phyloP scores from a whole-genome alignment of 106 monocot species.

The Dendrobium catenatum region DNA sequence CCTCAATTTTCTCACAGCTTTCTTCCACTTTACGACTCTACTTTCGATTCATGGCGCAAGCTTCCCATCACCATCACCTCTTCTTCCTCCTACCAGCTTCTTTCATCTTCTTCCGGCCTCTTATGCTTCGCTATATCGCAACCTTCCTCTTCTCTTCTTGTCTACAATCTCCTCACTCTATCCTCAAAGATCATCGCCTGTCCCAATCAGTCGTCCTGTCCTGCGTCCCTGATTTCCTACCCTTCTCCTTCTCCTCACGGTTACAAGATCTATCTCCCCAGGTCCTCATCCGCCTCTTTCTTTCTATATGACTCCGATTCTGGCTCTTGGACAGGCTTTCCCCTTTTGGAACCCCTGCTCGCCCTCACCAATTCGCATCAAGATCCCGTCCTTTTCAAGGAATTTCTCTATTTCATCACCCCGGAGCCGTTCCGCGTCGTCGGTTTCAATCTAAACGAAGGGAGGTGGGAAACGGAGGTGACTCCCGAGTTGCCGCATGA shows the following conservation, averaged over 20 bases:
- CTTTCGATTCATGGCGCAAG: slow-evolving; percentile 25
- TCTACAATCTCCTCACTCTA: slow-evolving; percentile 28
- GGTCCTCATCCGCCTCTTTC: slow-evolving; percentile 12
- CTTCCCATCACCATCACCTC: not conserved
- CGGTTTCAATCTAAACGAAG: slow-evolving; percentile 14
- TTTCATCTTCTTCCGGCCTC: slow-evolving; percentile 16
- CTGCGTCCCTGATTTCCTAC: slow-evolving; percentile 5
- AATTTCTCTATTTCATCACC: slow-evolving; percentile 26
- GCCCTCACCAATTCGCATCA: slow-evolving; percentile 4
- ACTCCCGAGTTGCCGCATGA: slow-evolving; percentile 13
- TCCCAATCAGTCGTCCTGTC: slow-evolving; percentile 1
- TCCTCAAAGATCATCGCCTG: slow-evolving; percentile 19
- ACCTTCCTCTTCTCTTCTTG: slow-evolving; percentile 13
- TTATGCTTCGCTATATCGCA: not conserved
- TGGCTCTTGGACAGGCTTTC: slow-evolving; percentile 22
- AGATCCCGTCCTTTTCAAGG: slow-evolving; percentile 17
- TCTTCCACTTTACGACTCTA: slow-evolving; percentile 22
- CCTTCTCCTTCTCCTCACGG: slow-evolving; percentile 16
- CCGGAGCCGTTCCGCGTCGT: slow-evolving; percentile 34
- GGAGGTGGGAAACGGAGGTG: slow-evolving; percentile 14
- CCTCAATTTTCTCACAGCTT: slow-evolving; percentile 29
- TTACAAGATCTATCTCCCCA: slow-evolving; percentile 32
- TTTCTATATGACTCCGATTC: slow-evolving; percentile 29
- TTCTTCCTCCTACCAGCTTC: slow-evolving; percentile 6
- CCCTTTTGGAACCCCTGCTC: slow-evolving; percentile 7